Base-by-base conservation (phyloP, 225 moss, liverwort and hornwort species). In the Marchantia polymorpha region DNA sequence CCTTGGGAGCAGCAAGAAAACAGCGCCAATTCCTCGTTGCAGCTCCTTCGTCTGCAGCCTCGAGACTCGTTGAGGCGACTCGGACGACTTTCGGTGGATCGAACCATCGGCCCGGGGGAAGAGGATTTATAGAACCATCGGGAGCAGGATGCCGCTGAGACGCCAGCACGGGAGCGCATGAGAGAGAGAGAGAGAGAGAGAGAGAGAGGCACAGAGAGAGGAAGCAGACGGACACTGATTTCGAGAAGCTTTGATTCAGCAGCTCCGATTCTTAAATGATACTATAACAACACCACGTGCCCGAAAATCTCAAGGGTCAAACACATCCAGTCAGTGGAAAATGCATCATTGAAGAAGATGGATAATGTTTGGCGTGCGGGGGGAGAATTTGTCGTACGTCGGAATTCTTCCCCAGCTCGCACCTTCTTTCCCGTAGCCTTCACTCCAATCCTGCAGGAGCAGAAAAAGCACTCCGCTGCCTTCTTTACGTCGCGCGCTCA, bases 281-380 rank as follows among this genome's bases (percentile, higher is more conserved):
- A 65, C 65, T 27, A 65, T 65, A 12, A 65, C 29, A 65, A 29
- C 65, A 11, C 29, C 65, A 65, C 65, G 65, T 65, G 65, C 65
- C 65, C 11, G 8, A 27, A 27, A 65, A 65, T 29, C 65, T 65
- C 65, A 26, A 12, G 65, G 29, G 65, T 65, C 65, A 46, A 69
- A 48, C 69, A 19, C 69, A 69, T 69, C 69, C 39, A 48, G 48
- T 69, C 69, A 69, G 20, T 46, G 48, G 19, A 48, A 31, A 12
- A 15, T 0, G 19, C 69, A 69, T 46, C 48, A 46, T 69, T 69
- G 48, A 46, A 20, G 7, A 22, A 69, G 26, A 48, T 69, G 48
- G 67, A 69, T 69, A 46, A 16, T 69, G 48, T 12, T 17, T 69
- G 46, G 39, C 69, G 19, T 17, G 69, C 39, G 12, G 17, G 46